phyloP scores from a whole-genome alignment of 225 moss, liverwort and hornwort species.

The Bryoerythrophyllum caledonicum region DNA sequence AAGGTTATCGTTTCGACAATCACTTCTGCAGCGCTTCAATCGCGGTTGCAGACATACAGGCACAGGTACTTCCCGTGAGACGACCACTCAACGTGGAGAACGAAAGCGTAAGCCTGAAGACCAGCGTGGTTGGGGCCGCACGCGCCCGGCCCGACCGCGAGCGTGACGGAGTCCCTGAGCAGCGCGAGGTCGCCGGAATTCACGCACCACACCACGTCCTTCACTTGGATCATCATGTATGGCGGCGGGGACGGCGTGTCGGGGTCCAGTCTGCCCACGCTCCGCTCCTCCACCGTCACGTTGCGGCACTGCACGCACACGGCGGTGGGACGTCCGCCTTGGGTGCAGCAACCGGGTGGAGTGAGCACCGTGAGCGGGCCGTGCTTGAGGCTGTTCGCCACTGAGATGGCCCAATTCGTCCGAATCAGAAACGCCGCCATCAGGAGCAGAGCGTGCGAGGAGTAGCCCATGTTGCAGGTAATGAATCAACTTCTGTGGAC shows the following conservation, averaged over 20 bases:
- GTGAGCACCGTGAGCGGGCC: background rate
- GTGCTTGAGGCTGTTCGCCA: background rate
- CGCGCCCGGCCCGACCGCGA: background rate
- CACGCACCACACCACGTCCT: background rate
- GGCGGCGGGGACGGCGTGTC: background rate
- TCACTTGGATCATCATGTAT: constrained; percentile 1
- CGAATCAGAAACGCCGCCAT: background rate
- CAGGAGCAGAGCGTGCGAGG: background rate
- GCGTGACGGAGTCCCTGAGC: background rate
- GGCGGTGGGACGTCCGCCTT: background rate
- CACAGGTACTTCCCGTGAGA: background rate
- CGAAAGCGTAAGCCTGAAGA: background rate
- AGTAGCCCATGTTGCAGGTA: background rate
- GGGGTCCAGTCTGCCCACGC: background rate
- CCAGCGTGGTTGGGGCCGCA: background rate
- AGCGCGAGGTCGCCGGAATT: background rate
- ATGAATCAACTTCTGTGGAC: background rate
- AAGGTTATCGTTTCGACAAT: too few species aligned
- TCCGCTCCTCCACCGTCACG: background rate
- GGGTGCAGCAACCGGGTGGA: background rate
- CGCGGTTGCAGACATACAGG: background rate
- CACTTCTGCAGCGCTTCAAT: background rate
- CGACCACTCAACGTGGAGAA: background rate
- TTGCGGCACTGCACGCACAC: background rate
- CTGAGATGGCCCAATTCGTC: background rate